Evolutionary conservation across 1,284 basidiomycete genomes (phyloP).

Genomic region (Ceratobasidium sp.): DNA sequence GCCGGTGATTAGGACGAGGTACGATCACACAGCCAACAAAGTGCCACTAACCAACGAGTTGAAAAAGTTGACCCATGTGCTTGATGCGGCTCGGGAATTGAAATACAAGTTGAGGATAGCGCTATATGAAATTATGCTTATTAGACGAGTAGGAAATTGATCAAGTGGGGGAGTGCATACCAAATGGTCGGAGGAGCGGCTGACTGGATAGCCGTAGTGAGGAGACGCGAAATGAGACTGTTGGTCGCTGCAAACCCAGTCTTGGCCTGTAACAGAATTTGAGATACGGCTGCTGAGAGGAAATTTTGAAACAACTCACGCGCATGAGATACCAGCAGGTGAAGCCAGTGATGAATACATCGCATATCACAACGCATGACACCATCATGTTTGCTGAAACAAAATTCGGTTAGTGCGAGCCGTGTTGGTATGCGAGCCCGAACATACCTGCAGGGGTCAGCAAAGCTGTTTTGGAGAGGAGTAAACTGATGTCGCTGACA

Average conservation of each 20-base stretch:
- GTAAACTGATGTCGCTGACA: not conserved
- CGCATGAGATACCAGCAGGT: slow-evolving; percentile 33
- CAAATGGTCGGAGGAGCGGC: slow-evolving; percentile 34
- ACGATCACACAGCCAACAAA: not conserved
- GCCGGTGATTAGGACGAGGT: not conserved
- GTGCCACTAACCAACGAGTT: slow-evolving; percentile 29
- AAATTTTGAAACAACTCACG: not conserved
- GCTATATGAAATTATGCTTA: not conserved
- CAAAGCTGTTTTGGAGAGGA: not conserved
- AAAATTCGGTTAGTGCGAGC: not conserved
- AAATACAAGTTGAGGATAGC: slow-evolving; percentile 38
- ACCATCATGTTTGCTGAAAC: slow-evolving; percentile 33
- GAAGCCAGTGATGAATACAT: slow-evolving; percentile 28
- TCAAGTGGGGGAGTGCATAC: not conserved
- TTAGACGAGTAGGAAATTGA: not conserved
- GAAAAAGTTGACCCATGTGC: slow-evolving; percentile 37
- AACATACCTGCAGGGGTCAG: slow-evolving; percentile 13
- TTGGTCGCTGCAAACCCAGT: slow-evolving; percentile 37
- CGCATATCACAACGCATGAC: slow-evolving; percentile 34
- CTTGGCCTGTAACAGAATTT: slow-evolving; percentile 15
- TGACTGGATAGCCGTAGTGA: slow-evolving; percentile 31
- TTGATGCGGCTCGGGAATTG: slow-evolving; percentile 5
- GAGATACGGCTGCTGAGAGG: not conserved
- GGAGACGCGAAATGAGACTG: slow-evolving; percentile 21
- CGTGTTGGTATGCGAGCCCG: too few species aligned